Base-by-base conservation (phyloP, 2,329 filamentous ascomycete genomes). In the Ascochyta rabiei region DNA sequence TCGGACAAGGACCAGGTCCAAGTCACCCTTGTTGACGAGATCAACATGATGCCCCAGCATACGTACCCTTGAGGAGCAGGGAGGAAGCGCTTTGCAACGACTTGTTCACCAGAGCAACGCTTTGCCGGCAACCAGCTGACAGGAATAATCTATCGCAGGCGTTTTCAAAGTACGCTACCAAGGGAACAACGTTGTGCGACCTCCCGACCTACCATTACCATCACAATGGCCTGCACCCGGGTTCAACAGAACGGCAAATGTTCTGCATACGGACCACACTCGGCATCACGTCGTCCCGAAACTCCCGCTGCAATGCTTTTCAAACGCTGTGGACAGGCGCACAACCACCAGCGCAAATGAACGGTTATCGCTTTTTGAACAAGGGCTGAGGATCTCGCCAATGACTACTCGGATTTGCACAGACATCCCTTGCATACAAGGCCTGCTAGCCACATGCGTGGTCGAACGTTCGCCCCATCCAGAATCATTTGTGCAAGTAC, bases 401-500 rank as follows among this genome's bases (percentile, higher is more conserved):
- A 26, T 28, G 30, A 24, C 28, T 12, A 28, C 30, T 34, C 41
- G 19, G 26, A 19, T 49, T 38, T 45, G 26, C 46, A 41, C 30
- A 49, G 30, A 35, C 26, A 30, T 23, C 30, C 37, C 42, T 50
- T 50, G 41, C 41, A 46, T 19, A 33, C 10, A 38, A 12, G 45
- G 35, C n/a, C 33, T 37, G 9, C 19, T 28, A 15, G 45, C 24
- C 41, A 37, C 28, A 37, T 30, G 18, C 28, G 46, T 41, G 42
- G 37, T 16, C 21, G 35, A 45, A 39, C 12, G 33, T 10, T 44
- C 39, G 43, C 43, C 12, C 28, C 31, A 33, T 44, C 31, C 18
- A 48, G 28, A 30, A 45, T 45, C 45, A 45, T 54, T 48, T 18
- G 39, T 39, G 45, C 40, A 24, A 30, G 16, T 24, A 54, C 33